These are phyloP conservation scores for Pseudogymnoascus destructans DNA, from an alignment of 2,329 filamentous ascomycete genomes.

Conservation along the genomic window DNA sequence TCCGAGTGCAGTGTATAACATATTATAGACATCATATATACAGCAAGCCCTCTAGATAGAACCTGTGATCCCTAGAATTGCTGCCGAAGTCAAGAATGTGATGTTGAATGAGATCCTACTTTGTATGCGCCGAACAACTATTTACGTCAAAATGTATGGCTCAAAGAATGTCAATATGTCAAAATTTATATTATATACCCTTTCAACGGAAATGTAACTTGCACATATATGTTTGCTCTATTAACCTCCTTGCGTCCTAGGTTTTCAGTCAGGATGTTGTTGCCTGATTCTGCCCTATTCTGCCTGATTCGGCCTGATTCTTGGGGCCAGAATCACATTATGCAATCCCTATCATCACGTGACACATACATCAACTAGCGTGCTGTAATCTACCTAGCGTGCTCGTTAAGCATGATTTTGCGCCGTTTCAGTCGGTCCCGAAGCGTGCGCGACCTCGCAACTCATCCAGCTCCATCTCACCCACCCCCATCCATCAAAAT, in stretches of 20 bases:
- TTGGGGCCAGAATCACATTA: too few species aligned
- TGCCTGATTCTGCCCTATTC: too few species aligned
- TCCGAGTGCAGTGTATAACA: background rate
- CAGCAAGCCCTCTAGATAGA: background rate
- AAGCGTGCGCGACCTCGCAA: slow-evolving; percentile 6
- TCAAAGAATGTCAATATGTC: background rate
- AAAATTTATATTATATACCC: background rate
- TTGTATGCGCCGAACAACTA: background rate
- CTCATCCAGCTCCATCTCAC: slow-evolving; percentile 9
- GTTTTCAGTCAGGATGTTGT: too few species aligned
- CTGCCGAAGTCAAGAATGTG: background rate
- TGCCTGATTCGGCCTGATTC: too few species aligned
- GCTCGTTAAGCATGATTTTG: slow-evolving; percentile 8
- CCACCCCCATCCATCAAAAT: slow-evolving; percentile 9
- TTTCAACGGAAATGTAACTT: background rate
- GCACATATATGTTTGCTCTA: background rate
- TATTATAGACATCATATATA: background rate
- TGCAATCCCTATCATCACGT: background rate
- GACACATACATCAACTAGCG: background rate
- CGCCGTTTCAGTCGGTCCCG: background rate
- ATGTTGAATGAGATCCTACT: background rate
- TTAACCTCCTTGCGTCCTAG: background rate
- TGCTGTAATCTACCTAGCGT: slow-evolving; percentile 1
- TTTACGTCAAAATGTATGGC: background rate
- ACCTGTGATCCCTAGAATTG: background rate